Percentiles rank a stretch among this genome's conserved stretches.
Evolutionary conservation across 1,284 basidiomycete genomes (phyloP).

Genomic region (Apiotrichum domesticum): DNA sequence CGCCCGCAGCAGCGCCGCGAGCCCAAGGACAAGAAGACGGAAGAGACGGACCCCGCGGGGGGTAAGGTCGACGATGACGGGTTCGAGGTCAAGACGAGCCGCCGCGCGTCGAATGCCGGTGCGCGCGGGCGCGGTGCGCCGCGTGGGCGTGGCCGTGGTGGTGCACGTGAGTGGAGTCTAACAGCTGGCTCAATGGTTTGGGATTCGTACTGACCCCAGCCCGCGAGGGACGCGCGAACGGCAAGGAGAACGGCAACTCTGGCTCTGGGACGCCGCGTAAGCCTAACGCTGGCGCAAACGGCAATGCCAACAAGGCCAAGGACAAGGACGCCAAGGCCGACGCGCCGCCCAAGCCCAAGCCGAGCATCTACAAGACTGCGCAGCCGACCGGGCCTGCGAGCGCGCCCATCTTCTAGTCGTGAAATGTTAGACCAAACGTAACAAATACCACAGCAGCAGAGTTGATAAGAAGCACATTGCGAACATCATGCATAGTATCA

Average conservation of each 20-base stretch:
- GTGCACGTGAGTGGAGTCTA: slow-evolving; percentile 6
- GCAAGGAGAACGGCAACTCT: background rate
- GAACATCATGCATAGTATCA: background rate
- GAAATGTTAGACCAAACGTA: background rate
- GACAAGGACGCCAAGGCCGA: background rate
- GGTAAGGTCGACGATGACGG: slow-evolving; percentile 34
- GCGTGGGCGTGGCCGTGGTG: slow-evolving; percentile 8
- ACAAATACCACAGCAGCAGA: background rate
- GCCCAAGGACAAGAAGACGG: slow-evolving; percentile 8
- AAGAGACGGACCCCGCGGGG: background rate
- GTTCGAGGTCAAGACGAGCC: slow-evolving; percentile 31
- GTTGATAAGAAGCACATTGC: background rate
- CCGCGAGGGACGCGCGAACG: slow-evolving; percentile 5
- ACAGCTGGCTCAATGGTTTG: background rate
- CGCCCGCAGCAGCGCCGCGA: background rate
- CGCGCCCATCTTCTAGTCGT: slow-evolving; percentile 13
- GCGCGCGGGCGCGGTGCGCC: slow-evolving; percentile 9
- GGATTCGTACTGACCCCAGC: slow-evolving; percentile 1
- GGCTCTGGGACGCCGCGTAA: background rate
- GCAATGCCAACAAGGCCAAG: background rate
- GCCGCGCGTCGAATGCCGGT: slow-evolving; percentile 7
- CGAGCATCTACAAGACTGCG: slow-evolving; percentile 25
- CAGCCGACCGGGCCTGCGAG: slow-evolving; percentile 13
- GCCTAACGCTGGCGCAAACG: background rate
- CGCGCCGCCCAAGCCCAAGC: slow-evolving; percentile 15